A percentile compares a stretch with the other conserved stretches of the same genome.
Conservation (phyloP, 768 basidiomycete genomes). For the Cystobasidiopsis lactophilus region DNA sequence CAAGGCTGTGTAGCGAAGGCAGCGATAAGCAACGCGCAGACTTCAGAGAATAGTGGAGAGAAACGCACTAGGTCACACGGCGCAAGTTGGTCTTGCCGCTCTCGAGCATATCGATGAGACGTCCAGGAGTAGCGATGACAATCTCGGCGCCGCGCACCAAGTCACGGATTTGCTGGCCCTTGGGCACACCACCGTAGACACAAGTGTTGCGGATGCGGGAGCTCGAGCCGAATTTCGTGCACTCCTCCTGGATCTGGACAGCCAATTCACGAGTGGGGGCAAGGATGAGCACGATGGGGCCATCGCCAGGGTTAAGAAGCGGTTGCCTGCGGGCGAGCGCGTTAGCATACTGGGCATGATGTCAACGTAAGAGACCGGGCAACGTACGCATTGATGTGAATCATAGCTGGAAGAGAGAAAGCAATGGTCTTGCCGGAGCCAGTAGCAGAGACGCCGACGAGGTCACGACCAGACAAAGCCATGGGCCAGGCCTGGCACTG, state of each 20-base stretch:
- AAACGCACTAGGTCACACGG: constrained; percentile 89
- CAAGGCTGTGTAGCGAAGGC: too few species aligned
- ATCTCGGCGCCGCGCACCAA: constrained; percentile 91
- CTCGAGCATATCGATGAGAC: constrained; percentile 97
- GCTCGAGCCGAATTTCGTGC: constrained; percentile 75
- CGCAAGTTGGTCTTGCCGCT: constrained; percentile 86
- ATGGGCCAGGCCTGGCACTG: constrained; percentile 99
- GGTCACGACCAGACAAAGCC: constrained; percentile 80
- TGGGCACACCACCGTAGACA: constrained; percentile 95
- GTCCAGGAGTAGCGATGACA: constrained; percentile 98
- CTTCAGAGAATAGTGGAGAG: too few species aligned
- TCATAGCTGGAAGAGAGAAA: constrained; percentile 95
- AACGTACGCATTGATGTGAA: constrained; percentile 75
- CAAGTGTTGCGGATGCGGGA: constrained; percentile 96
- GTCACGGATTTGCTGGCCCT: constrained; percentile 95
- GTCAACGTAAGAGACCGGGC: not conserved
- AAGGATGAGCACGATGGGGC: constrained; percentile 86
- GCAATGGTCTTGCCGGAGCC: constrained; percentile 97
- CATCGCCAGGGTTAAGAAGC: constrained; percentile 75
- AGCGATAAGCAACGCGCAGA: too few species aligned
- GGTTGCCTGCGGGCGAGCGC: constrained; percentile 36
- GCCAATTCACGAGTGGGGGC: constrained; percentile 96
- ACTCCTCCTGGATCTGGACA: constrained; percentile 96
- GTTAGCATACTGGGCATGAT: not conserved
- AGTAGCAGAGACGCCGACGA: constrained; percentile 92